Conservation (phyloP, 2,329 filamentous ascomycete species). For the Grosmannia penicillata region DNA sequence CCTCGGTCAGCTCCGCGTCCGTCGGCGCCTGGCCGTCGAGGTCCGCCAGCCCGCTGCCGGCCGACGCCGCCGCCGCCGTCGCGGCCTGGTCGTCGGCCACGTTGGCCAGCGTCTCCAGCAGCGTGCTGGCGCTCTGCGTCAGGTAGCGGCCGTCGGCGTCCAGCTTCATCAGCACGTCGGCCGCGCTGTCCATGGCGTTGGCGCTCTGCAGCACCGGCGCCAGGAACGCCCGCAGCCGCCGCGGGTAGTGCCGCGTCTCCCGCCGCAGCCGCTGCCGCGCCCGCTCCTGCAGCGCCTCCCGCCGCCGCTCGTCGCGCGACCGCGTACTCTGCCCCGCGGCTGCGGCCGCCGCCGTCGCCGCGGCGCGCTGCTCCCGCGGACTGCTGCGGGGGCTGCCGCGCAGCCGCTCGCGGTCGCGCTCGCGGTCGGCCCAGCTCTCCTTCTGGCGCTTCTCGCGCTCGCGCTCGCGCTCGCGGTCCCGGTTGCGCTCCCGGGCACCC, state of each 20-base stretch:
- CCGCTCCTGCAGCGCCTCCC: background rate
- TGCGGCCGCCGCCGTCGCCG: background rate
- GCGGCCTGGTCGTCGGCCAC: constrained; percentile 6
- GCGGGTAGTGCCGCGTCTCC: constrained; percentile 6
- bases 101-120: constrained; percentile 8
- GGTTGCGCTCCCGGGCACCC: background rate
- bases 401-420: background rate
- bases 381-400: background rate
- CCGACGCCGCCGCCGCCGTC: constrained; percentile 2
- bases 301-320: background rate
- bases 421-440: constrained; percentile 1
- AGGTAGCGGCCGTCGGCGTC: constrained; percentile 10
- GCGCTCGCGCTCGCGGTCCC: background rate
- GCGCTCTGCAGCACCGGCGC: constrained; percentile 8
- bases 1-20: constrained; percentile 4
- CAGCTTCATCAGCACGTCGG: constrained; percentile 9
- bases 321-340: constrained; percentile 10
- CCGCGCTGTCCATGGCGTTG: constrained; percentile 8
- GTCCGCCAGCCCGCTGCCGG: no score
- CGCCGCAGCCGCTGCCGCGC: constrained; percentile 6
- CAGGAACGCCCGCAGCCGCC: constrained; percentile 8
- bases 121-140: constrained; percentile 5
- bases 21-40: constrained; percentile 6
- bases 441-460: no score
- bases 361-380: background rate